Conservation (phyloP, 1,284 basidiomycete genomes). For the Trametes polyzona region DNA sequence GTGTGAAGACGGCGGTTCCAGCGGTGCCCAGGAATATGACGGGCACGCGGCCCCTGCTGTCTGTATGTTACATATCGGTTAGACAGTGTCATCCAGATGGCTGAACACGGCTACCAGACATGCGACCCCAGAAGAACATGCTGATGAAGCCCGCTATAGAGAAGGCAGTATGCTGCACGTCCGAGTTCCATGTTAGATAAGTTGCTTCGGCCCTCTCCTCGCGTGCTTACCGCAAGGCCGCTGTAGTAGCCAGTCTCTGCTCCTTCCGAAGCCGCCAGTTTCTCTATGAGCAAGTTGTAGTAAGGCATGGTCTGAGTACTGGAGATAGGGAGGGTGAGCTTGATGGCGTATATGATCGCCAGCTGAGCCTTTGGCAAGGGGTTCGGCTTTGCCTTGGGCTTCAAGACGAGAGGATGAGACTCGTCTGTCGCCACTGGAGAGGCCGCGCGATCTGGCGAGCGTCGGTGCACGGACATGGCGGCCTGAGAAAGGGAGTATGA, state of each 20-base stretch:
- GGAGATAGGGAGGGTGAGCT: constrained; percentile 35
- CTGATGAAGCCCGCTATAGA: constrained; percentile 38
- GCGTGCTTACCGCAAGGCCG: constrained; percentile 34
- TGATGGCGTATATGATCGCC: constrained; percentile 36
- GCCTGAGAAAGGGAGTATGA: neutral
- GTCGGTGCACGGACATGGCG: constrained; percentile 1
- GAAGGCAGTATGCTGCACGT: constrained; percentile 35
- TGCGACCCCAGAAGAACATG: constrained; percentile 39
- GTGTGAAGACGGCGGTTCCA: constrained; percentile 51
- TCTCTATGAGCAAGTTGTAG: constrained; percentile 41
- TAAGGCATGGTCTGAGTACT: constrained; percentile 39
- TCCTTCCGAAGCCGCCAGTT: constrained; percentile 34
- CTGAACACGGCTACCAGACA: constrained; percentile 33
- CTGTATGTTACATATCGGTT: constrained; percentile 41
- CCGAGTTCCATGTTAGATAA: neutral
- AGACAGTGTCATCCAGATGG: neutral
- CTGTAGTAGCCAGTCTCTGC: constrained; percentile 40
- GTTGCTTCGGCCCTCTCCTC: too few species aligned
- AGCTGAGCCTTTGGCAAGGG: constrained; percentile 37
- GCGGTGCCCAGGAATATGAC: constrained; percentile 58
- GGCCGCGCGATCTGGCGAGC: neutral
- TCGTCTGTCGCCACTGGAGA: neutral
- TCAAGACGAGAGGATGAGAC: neutral
- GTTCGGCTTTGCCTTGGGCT: constrained; percentile 10
- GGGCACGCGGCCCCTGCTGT: constrained; percentile 61